Evolutionary conservation across 306 rosid genomes (phyloP).

Genomic region (Castanopsis chinensis): DNA sequence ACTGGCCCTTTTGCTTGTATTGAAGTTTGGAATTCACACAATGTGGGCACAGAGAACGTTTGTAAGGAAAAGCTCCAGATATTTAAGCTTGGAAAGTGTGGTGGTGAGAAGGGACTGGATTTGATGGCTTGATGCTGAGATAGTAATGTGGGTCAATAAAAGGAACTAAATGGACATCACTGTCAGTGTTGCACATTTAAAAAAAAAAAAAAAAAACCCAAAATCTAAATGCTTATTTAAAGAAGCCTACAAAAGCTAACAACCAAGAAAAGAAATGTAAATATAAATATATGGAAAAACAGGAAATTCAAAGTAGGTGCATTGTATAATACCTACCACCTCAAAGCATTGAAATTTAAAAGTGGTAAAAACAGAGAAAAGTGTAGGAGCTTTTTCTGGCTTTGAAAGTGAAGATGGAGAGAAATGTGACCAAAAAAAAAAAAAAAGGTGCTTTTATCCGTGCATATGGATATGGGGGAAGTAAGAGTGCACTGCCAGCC

Average conservation of each 20-base stretch:
- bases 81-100: slow-evolving; percentile 17
- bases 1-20: not conserved
- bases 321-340: slow-evolving; percentile 11
- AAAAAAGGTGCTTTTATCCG: not conserved
- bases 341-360: not conserved
- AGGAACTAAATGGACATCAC: slow-evolving; percentile 10
- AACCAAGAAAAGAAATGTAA: not conserved
- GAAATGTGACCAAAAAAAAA: not conserved
- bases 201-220: not conserved
- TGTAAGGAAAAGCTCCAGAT: slow-evolving; percentile 12
- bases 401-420: not conserved
- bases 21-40: slow-evolving; percentile 15
- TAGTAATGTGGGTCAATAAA: slow-evolving; percentile 27
- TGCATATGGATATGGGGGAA: not conserved
- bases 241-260: slow-evolving; percentile 1
- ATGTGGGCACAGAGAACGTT: slow-evolving; percentile 11
- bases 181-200: slow-evolving; percentile 22
- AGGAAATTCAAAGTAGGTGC: slow-evolving; percentile 31
- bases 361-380: slow-evolving; percentile 6
- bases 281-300: slow-evolving; percentile 11
- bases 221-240: not conserved
- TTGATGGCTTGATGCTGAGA: slow-evolving; percentile 26
- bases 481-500: slow-evolving; percentile 18
- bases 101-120: slow-evolving; percentile 1
- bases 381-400: not conserved